These are phyloP conservation scores for Lumnitzera littorea DNA, from an alignment of 345 rosid genomes.

Conservation along the genomic window DNA sequence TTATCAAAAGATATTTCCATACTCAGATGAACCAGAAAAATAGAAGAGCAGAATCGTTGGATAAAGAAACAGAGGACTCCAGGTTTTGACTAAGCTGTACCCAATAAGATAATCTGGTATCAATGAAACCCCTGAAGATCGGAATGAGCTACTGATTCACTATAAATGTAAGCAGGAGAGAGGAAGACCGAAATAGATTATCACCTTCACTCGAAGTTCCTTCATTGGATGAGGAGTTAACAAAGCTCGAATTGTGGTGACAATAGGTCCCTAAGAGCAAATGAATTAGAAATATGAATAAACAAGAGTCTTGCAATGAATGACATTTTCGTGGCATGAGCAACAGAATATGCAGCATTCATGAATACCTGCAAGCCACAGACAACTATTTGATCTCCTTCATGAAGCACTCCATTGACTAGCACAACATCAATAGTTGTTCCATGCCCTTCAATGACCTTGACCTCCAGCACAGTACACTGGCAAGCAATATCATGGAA, in stretches of 20 bases:
- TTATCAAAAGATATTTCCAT: too few relatives aligned
- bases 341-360: neutral
- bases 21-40: too few relatives aligned
- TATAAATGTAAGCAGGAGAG: neutral
- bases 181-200: neutral
- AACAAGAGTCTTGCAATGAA: slow-evolving; percentile 1
- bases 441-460: slow-evolving; percentile 92
- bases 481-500: slow-evolving; percentile 26
- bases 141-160: neutral
- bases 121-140: neutral
- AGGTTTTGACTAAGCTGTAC: too few relatives aligned
- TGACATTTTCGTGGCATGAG: neutral
- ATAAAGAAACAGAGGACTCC: too few relatives aligned
- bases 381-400: slow-evolving; percentile 91
- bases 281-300: slow-evolving; percentile 3
- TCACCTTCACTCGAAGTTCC: slow-evolving; percentile 91
- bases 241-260: slow-evolving; percentile 74
- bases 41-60: too few relatives aligned
- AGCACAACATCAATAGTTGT: slow-evolving; percentile 93
- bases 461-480: slow-evolving; percentile 97
- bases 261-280: slow-evolving; percentile 74
- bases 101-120: too few relatives aligned
- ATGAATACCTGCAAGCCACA: slow-evolving; percentile 87
- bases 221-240: slow-evolving; percentile 98
- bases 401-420: slow-evolving; percentile 84